These are phyloP conservation scores for Syzygium aqueum DNA, from an alignment of 345 rosid genomes.

Conservation along the genomic window DNA sequence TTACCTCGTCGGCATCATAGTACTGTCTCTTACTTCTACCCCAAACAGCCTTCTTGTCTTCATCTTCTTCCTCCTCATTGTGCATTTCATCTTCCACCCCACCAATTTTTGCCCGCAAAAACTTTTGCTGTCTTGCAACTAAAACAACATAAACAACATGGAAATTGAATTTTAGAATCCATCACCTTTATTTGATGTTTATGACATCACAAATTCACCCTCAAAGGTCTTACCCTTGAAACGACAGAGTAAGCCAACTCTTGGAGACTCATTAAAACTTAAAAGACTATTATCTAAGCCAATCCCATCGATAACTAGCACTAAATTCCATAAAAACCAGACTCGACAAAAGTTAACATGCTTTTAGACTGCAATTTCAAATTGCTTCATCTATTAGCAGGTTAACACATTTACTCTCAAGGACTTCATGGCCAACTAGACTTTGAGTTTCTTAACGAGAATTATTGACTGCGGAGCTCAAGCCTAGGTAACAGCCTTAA, in stretches of 20 bases:
- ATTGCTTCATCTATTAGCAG: background rate
- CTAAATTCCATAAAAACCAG: background rate
- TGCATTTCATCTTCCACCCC: constrained; percentile 63
- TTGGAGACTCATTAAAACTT: background rate
- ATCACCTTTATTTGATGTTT: background rate
- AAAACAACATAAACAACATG: background rate
- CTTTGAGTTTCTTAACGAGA: background rate
- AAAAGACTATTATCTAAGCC: background rate
- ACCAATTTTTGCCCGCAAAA: constrained; percentile 48
- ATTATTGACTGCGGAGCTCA: background rate
- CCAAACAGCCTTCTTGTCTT: constrained; percentile 33
- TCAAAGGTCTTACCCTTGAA: background rate
- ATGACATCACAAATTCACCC: background rate
- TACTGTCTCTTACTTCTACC: constrained; percentile 32
- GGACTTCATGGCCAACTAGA: background rate
- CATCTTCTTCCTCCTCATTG: constrained; percentile 47
- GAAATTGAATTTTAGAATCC: background rate
- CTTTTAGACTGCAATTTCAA: background rate
- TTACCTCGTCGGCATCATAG: constrained; percentile 58
- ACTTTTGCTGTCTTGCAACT: constrained; percentile 67
- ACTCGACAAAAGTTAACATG: background rate
- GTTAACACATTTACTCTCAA: background rate
- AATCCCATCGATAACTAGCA: background rate
- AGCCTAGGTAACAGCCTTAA: background rate
- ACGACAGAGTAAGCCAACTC: background rate